Evolutionary conservation across 2,329 filamentous ascomycete genomes (phyloP).

Genomic region (Phyllosticta citribraziliensis): DNA sequence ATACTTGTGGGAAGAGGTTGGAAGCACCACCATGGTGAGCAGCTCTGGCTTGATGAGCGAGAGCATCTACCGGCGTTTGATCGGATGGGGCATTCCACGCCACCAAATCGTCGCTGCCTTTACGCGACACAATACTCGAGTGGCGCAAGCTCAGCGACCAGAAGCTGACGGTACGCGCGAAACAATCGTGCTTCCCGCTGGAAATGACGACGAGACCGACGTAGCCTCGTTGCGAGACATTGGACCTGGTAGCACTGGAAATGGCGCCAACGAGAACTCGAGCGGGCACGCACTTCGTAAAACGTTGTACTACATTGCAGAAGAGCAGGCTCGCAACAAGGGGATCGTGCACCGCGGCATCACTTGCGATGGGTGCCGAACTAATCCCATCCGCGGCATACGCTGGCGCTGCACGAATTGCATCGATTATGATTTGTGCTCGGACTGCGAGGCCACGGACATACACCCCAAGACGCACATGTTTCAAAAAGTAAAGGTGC

Average conservation of each 20-base stretch:
- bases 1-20: constrained; percentile 3
- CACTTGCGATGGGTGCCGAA: constrained; percentile 80
- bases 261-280: constrained; percentile 28
- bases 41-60: neutral
- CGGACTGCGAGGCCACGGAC: constrained; percentile 72
- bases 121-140: neutral
- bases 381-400: constrained; percentile 81
- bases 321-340: constrained; percentile 80
- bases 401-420: constrained; percentile 94
- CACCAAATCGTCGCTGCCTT: neutral
- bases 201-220: constrained; percentile 13
- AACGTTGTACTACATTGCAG: constrained; percentile 82
- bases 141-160: neutral
- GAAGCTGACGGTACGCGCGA: constrained; percentile 3
- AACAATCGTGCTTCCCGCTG: neutral
- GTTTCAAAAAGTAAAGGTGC: constrained; percentile 92
- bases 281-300: constrained; percentile 73
- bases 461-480: constrained; percentile 83
- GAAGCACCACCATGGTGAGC: neutral
- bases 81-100: constrained; percentile 4
- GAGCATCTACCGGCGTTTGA: neutral
- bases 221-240: constrained; percentile 18
- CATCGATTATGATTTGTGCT: constrained; percentile 90
- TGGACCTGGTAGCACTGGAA: constrained; percentile 10
- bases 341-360: constrained; percentile 89